These are phyloP conservation scores for Sporobolomyces phaffii DNA, from an alignment of 768 basidiomycete genomes.

Conservation along the genomic window DNA sequence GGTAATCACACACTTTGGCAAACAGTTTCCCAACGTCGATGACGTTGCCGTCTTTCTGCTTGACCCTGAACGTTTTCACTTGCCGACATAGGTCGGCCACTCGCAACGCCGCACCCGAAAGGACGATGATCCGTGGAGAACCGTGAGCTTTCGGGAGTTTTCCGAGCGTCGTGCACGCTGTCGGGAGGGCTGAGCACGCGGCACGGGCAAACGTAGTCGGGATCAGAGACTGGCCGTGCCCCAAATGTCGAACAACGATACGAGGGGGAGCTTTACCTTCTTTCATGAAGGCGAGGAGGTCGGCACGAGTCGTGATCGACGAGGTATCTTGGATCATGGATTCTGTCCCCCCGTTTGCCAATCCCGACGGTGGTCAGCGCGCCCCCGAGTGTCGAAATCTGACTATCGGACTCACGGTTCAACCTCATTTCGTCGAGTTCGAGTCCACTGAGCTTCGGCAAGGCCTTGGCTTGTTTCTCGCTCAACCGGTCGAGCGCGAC, in stretches of 20 bases:
- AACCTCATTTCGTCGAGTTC: constrained; percentile 75
- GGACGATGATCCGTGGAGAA: constrained; percentile 77
- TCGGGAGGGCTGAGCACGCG: constrained; percentile 56
- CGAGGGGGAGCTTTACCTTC: constrained; percentile 53
- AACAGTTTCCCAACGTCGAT: constrained; percentile 93
- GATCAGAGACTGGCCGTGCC: too few species aligned
- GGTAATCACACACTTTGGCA: constrained; percentile 54
- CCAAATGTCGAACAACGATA: too few species aligned
- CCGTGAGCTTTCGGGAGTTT: constrained; percentile 72
- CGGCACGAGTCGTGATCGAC: constrained; percentile 64
- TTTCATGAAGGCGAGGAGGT: constrained; percentile 67
- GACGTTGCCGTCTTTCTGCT: constrained; percentile 24
- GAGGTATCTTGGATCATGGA: constrained; percentile 69
- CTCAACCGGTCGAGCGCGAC: constrained; percentile 61
- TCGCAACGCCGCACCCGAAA: constrained; percentile 81
- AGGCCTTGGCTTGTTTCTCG: constrained; percentile 63
- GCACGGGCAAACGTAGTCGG: background rate
- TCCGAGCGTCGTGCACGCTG: constrained; percentile 61
- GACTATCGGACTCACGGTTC: constrained; percentile 70
- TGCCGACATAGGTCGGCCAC: constrained; percentile 79
- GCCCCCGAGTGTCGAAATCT: too few species aligned
- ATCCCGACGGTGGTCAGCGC: too few species aligned
- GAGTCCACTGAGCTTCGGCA: constrained; percentile 62
- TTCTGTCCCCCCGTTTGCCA: too few species aligned
- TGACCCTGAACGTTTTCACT: constrained; percentile 50